Base-by-base conservation (phyloP, 805 yeast genomes). In the Nakazawaea populi region DNA sequence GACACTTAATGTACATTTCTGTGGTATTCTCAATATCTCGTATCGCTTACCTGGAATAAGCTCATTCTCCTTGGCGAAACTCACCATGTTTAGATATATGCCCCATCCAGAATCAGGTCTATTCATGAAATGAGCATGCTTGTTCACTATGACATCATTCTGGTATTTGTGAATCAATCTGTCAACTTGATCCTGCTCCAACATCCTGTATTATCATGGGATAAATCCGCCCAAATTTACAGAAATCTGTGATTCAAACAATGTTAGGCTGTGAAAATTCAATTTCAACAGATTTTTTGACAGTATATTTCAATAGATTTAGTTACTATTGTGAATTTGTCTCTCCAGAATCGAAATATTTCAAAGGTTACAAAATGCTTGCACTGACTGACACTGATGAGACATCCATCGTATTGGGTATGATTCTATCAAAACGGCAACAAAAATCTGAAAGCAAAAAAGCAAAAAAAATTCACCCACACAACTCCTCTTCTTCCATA, bases 21-120 rank as follows among this genome's bases (percentile, higher is more conserved):
- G 49, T 0, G 79, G 76, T 1, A 77, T 60, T 45, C 79, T 58
- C 47, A 77, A 48, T 7, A 76, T 54, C 48, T 67, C 74, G 12
- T 69, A 46, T 2, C 56, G 51, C 1, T 52, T 60, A 10, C 12
- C 47, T 12, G 37, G 52, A 27, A 6, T 29, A 31, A 24, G n/a
- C 5, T 30, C 12, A 9, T 10, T 14, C 8, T 18, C 5, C 11
- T 8, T 30, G 24, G 35, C 12, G 11, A 47, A 47, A 24, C 34
- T 41, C 5, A 10, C 8, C 6, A 36, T 36, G 11, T 48, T 42
- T 31, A 48, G 29, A 42, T 42, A 51, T 4, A 51, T 14, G 8
- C 53, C 53, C 36, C 35, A 37, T 14, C 53, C 53, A 28, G n/a
- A 38, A 10, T 30, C 39, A 24, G 34, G 34, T 2, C 43, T 9